These are phyloP conservation scores for Penicillium nucicola DNA, from an alignment of 495 filamentous ascomycete genomes.

Conservation along the genomic window DNA sequence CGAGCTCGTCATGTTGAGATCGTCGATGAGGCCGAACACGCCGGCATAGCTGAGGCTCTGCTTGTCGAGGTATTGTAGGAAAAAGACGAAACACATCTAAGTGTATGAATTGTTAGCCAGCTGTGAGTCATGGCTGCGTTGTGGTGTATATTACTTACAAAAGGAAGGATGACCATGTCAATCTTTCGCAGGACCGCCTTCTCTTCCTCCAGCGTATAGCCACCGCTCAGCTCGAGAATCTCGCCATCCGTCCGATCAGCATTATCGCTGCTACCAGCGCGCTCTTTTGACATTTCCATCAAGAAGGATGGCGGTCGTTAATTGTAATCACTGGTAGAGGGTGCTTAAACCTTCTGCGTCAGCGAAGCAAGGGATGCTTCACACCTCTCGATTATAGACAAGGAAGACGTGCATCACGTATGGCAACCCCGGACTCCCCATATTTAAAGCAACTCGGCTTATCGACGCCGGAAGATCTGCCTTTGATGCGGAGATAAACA, in stretches of 20 bases:
- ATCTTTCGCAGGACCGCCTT: conserved; percentile 46
- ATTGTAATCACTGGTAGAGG: too few species aligned
- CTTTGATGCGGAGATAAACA: conserved; percentile 6
- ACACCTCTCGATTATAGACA: too few species aligned
- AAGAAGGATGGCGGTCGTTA: neutral
- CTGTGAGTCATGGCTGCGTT: neutral
- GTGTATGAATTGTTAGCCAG: neutral
- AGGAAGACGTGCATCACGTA: too few species aligned
- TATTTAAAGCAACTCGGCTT: neutral
- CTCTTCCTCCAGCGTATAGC: conserved; percentile 39
- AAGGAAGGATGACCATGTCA: conserved; percentile 38
- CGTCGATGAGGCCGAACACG: conserved; percentile 54
- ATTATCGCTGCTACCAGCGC: conserved; percentile 3
- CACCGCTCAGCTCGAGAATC: conserved; percentile 19
- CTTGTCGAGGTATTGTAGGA: conserved; percentile 47
- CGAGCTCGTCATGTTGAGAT: conserved; percentile 43
- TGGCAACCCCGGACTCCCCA: neutral
- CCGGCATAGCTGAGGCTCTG: conserved; percentile 55
- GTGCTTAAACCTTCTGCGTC: too few species aligned
- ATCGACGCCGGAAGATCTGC: neutral
- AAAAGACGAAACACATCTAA: conserved; percentile 32
- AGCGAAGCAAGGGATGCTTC: too few species aligned
- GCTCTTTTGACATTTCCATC: conserved; percentile 9
- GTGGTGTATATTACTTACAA: conserved; percentile 24
- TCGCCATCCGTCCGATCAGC: neutral